Percentiles rank a stretch among this genome's conserved stretches.
Evolutionary conservation across 2,329 filamentous ascomycete species (phyloP).

Genomic region (Clonostachys rhizophaga): DNA sequence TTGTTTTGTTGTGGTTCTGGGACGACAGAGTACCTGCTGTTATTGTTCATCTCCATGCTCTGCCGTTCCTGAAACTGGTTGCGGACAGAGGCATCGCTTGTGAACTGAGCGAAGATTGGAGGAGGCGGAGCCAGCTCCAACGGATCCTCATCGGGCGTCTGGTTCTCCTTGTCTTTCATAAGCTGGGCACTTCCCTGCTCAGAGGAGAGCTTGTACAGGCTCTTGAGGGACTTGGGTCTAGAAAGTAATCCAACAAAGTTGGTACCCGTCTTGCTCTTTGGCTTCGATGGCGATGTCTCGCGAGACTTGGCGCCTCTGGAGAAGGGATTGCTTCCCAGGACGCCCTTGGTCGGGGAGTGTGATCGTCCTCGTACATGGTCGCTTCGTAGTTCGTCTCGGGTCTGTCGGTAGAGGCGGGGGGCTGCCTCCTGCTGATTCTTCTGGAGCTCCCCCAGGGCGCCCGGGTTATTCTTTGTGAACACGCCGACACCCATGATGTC

Average conservation of each 20-base stretch:
- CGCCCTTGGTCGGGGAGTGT: slow-evolving; percentile 38
- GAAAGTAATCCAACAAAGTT: slow-evolving; percentile 76
- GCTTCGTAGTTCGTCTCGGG: slow-evolving; percentile 6
- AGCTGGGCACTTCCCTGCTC: slow-evolving; percentile 43
- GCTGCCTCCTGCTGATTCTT: neutral
- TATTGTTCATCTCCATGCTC: slow-evolving; percentile 15
- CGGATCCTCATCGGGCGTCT: slow-evolving; percentile 42
- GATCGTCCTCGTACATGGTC: slow-evolving; percentile 24
- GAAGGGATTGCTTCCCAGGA: slow-evolving; percentile 29
- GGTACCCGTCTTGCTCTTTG: slow-evolving; percentile 73
- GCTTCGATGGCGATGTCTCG: slow-evolving; percentile 52
- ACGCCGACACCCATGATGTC: slow-evolving; percentile 7
- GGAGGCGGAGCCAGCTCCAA: slow-evolving; percentile 12
- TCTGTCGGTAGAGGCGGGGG: neutral
- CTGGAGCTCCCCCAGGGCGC: slow-evolving; percentile 22
- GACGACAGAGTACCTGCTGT: slow-evolving; percentile 1
- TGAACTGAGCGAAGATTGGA: slow-evolving; percentile 77
- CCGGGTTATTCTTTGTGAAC: neutral
- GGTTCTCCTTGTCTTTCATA: slow-evolving; percentile 77
- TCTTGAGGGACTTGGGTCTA: slow-evolving; percentile 69
- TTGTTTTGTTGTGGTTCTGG: slow-evolving; percentile 9
- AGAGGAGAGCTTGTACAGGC: slow-evolving; percentile 48
- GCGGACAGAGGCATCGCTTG: slow-evolving; percentile 15
- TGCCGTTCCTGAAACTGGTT: slow-evolving; percentile 10
- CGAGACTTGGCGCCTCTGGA: slow-evolving; percentile 25